These are phyloP conservation scores for Alternaria panax DNA, from an alignment of 2,329 filamentous ascomycete species.

Conservation along the genomic window DNA sequence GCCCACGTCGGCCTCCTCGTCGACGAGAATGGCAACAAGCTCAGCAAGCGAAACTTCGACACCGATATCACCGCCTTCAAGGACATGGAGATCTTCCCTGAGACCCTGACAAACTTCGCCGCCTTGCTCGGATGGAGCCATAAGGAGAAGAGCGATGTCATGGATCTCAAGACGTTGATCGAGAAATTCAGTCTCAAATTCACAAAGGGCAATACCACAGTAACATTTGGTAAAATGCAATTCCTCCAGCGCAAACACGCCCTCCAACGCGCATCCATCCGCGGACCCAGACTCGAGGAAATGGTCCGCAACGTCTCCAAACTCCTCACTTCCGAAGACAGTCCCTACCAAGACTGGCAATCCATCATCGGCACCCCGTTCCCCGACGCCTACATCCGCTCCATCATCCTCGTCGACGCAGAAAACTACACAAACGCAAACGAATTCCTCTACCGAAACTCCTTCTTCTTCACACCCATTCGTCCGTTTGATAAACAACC, in stretches of 20 bases:
- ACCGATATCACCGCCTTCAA: slow-evolving; percentile 67
- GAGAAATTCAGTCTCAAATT: slow-evolving; percentile 84
- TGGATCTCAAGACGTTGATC: slow-evolving; percentile 74
- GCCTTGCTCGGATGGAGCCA: slow-evolving; percentile 86
- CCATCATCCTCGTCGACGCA: slow-evolving; percentile 62
- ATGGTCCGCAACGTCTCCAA: slow-evolving; percentile 46
- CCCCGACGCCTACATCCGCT: slow-evolving; percentile 57
- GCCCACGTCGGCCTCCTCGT: slow-evolving; percentile 59
- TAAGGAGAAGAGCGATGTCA: slow-evolving; percentile 69
- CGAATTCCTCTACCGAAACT: slow-evolving; percentile 64
- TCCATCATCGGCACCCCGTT: slow-evolving; percentile 27
- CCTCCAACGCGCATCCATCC: slow-evolving; percentile 55
- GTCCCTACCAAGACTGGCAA: slow-evolving; percentile 36
- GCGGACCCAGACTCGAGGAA: slow-evolving; percentile 52
- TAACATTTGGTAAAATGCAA: slow-evolving; percentile 79
- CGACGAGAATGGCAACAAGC: slow-evolving; percentile 57
- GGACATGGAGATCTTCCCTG: slow-evolving; percentile 67
- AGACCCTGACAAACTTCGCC: slow-evolving; percentile 79
- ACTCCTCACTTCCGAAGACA: slow-evolving; percentile 40
- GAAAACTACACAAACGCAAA: slow-evolving; percentile 65
- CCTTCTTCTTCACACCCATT: slow-evolving; percentile 63
- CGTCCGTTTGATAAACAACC: slow-evolving; percentile 20
- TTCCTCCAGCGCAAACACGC: slow-evolving; percentile 79
- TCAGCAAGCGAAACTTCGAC: slow-evolving; percentile 82
- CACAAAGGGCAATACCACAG: slow-evolving; percentile 87